These are phyloP conservation scores for Stachybotrys echinatus DNA, from an alignment of 2,329 filamentous ascomycete genomes.

Conservation along the genomic window DNA sequence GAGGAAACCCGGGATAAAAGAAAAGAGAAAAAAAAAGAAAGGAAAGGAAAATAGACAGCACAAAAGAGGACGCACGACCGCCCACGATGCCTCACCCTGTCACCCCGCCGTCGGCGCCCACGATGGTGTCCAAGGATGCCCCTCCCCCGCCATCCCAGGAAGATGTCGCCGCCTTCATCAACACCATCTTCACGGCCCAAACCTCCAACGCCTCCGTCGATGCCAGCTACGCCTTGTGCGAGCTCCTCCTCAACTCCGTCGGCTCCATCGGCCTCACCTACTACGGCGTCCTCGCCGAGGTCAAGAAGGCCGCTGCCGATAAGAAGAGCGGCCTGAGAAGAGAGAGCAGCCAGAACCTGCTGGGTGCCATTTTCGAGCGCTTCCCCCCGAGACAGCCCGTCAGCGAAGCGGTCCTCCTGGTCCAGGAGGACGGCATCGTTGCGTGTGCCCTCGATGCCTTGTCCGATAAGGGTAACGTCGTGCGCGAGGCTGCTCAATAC, in stretches of 20 bases:
- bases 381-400: conserved; percentile 73
- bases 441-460: conserved; percentile 74
- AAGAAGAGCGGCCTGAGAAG: conserved; percentile 86
- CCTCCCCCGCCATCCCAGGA: conserved; percentile 57
- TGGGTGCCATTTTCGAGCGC: conserved; percentile 89
- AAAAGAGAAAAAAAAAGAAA: neutral
- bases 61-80: conserved; percentile 3
- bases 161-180: conserved; percentile 60
- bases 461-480: conserved; percentile 82
- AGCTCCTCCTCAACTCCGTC: conserved; percentile 49
- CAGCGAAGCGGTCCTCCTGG: conserved; percentile 74
- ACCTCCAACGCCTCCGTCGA: conserved; percentile 66
- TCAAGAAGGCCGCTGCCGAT: conserved; percentile 73
- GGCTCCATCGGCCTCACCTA: conserved; percentile 46
- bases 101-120: conserved; percentile 34
- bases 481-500: conserved; percentile 89
- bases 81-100: conserved; percentile 42
- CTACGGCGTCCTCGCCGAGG: conserved; percentile 50
- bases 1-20: no score
- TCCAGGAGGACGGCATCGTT: conserved; percentile 74
- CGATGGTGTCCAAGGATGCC: conserved; percentile 41
- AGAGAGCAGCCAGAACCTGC: conserved; percentile 90
- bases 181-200: conserved; percentile 63
- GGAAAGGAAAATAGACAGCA: neutral
- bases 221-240: conserved; percentile 56